Percentiles rank a stretch among this genome's conserved stretches.
Evolutionary conservation across 208 protist species (phyloP).

Genomic region (Angomonas deanei): DNA sequence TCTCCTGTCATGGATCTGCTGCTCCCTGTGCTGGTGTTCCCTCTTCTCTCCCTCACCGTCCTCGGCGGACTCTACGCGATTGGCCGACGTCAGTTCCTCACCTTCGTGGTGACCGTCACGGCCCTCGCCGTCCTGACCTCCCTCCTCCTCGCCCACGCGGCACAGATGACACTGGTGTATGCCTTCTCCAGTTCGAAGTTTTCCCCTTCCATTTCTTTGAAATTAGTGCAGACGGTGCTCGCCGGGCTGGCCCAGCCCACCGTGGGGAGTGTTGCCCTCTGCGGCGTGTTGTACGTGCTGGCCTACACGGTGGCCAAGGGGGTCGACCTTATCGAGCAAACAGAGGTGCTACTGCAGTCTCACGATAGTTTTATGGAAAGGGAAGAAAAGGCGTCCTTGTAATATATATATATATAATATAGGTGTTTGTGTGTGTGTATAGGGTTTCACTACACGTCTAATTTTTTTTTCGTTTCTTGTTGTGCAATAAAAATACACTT

Average conservation of each 20-base stretch:
- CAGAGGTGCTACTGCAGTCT: slow-evolving; percentile 49
- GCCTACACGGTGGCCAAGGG: slow-evolving; percentile 29
- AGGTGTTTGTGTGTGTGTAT: not conserved
- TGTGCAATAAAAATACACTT: not conserved
- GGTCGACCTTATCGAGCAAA: slow-evolving; percentile 51
- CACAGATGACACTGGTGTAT: not conserved
- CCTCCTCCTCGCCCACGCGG: not conserved
- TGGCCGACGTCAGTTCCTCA: not conserved
- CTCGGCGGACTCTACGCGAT: not conserved
- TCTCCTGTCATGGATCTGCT: no score
- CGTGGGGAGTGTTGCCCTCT: slow-evolving; percentile 41
- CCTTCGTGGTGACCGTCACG: not conserved
- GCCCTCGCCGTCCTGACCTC: not conserved
- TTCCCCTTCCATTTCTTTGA: no score
- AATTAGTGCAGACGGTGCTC: slow-evolving; percentile 36
- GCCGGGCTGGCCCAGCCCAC: slow-evolving; percentile 61
- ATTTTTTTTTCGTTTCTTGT: not conserved
- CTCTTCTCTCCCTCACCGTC: no score
- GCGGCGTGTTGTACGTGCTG: slow-evolving; percentile 44
- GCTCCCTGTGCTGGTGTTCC: no score
- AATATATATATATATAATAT: not conserved
- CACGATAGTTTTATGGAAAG: slow-evolving; percentile 37
- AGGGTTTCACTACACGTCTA: not conserved
- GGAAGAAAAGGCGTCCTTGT: not conserved
- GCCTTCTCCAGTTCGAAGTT: no score